Evolutionary conservation across 208 protist species (phyloP).

Genomic region (Trypanosoma cruzi): DNA sequence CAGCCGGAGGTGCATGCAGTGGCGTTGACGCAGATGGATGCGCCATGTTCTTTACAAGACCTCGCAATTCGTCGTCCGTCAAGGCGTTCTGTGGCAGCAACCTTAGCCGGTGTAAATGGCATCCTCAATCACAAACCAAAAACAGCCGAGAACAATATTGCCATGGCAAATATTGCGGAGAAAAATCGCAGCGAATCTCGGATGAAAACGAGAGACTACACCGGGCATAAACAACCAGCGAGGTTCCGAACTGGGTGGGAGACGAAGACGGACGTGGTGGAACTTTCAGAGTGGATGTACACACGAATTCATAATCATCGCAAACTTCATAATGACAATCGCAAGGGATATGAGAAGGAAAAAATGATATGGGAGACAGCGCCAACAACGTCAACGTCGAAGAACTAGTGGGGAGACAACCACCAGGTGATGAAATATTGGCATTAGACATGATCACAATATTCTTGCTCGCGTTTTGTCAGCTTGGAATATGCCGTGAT

Average conservation of each 20-base stretch:
- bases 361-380: constrained; percentile 49
- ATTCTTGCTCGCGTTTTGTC: not conserved
- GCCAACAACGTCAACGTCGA: constrained; percentile 18
- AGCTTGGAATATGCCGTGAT: not conserved
- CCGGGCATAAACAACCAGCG: constrained; percentile 35
- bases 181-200: constrained; percentile 50
- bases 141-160: constrained; percentile 42
- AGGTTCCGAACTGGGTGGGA: constrained; percentile 28
- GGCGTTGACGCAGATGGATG: constrained; percentile 23
- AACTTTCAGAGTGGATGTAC: constrained; percentile 47
- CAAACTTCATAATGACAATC: constrained; percentile 69
- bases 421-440: not conserved
- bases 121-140: constrained; percentile 42
- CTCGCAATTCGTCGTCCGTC: constrained; percentile 38
- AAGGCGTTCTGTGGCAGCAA: constrained; percentile 24
- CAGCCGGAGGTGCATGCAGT: constrained; percentile 39
- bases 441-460: not conserved
- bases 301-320: constrained; percentile 36
- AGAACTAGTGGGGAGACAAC: constrained; percentile 32
- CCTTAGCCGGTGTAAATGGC: constrained; percentile 36
- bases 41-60: constrained; percentile 14
- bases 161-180: constrained; percentile 64
- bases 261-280: constrained; percentile 24
- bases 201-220: constrained; percentile 69
- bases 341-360: constrained; percentile 64